phyloP scores from a whole-genome alignment of 1,284 basidiomycete genomes.

The Coniferiporia sulphurascens region DNA sequence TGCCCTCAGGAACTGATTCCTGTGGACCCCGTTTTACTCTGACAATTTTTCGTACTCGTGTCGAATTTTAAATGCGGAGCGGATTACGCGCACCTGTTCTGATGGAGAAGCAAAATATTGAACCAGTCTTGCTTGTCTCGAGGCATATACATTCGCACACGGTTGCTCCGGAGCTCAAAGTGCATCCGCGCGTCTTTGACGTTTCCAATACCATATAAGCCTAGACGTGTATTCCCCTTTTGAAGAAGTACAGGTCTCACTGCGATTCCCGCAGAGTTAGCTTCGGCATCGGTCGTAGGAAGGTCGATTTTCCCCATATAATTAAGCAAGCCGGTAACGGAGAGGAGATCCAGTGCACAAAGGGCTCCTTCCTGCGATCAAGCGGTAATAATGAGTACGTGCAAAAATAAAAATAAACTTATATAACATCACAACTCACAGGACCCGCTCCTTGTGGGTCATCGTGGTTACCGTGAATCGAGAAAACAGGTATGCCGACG shows the following conservation, averaged over 20 bases:
- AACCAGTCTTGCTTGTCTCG: constrained; percentile 90
- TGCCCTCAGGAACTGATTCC: constrained; percentile 89
- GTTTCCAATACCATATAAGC: constrained; percentile 94
- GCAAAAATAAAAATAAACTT: neutral
- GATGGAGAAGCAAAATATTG: constrained; percentile 90
- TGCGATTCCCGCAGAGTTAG: constrained; percentile 71
- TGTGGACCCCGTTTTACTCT: constrained; percentile 94
- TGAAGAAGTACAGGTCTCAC: constrained; percentile 85
- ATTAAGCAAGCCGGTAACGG: constrained; percentile 91
- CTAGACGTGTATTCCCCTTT: constrained; percentile 84
- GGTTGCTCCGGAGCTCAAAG: constrained; percentile 89
- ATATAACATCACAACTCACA: constrained; percentile 39
- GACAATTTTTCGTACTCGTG: neutral
- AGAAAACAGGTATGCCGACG: constrained; percentile 93
- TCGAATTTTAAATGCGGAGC: neutral
- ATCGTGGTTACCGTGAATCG: constrained; percentile 99
- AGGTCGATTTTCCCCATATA: constrained; percentile 93
- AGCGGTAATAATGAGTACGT: neutral
- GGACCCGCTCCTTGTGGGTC: constrained; percentile 95
- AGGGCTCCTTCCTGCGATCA: constrained; percentile 82
- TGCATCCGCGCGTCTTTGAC: constrained; percentile 96
- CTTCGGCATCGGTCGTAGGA: constrained; percentile 59
- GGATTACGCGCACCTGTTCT: constrained; percentile 75
- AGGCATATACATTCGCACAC: constrained; percentile 96
- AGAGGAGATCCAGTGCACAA: constrained; percentile 91